phyloP scores from a whole-genome alignment of 306 rosid genomes.

The Vicia villosa region DNA sequence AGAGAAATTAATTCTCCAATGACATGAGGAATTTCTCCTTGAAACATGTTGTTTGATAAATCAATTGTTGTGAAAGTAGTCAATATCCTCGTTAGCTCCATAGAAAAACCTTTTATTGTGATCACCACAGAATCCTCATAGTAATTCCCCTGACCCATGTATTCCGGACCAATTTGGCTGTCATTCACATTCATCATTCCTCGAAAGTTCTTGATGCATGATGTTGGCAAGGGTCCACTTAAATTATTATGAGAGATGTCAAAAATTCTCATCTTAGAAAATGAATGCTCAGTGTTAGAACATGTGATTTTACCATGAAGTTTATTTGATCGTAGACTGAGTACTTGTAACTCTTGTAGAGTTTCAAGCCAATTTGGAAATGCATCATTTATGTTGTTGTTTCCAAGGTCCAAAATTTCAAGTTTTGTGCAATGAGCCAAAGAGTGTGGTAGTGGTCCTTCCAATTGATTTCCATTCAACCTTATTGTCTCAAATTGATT shows the following conservation, averaged over 20 bases:
- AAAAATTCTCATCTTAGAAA: conserved; percentile 26
- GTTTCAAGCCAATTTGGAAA: conserved; percentile 46
- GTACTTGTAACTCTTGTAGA: conserved; percentile 36
- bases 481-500: conserved; percentile 6
- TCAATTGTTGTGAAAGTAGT: too few species aligned
- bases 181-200: conserved; percentile 32
- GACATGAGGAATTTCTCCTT: too few species aligned
- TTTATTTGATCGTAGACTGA: conserved; percentile 40
- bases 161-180: background rate
- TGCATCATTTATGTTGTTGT: conserved; percentile 35
- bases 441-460: conserved; percentile 36
- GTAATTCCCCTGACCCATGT: fast-evolving
- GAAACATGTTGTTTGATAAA: conserved; percentile 49
- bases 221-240: conserved; percentile 38
- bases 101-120: background rate
- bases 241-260: conserved; percentile 42
- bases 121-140: conserved; percentile 23
- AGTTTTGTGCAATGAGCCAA: background rate
- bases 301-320: conserved; percentile 41
- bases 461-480: conserved; percentile 42
- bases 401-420: conserved; percentile 47
- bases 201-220: conserved; percentile 34
- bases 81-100: background rate
- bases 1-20: too few species aligned
- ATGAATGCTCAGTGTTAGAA: background rate